Evolutionary conservation across 257 asterid species (phyloP), one percentile per base, ranked within the genome.

Genomic region (Ophiorrhiza pumila): DNA sequence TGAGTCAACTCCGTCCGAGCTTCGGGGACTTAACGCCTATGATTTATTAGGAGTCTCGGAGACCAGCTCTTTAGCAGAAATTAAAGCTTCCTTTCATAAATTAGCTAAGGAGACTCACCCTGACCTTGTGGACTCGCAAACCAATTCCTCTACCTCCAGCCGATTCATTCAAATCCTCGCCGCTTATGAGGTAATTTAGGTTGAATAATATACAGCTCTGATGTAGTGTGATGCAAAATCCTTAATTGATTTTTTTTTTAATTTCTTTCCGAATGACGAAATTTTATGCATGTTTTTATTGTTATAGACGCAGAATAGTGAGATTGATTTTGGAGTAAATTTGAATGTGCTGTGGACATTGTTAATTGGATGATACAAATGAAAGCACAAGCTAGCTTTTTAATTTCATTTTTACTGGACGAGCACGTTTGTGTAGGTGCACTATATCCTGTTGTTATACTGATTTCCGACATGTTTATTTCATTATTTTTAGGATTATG

Each of bases 41-140:
- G 96, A 88, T 22, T 77, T 94, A 42, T 84, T 91, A 14, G 93
- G 93, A 31, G 95, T 91, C n/a, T 80, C 97, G 0, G 81, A 80
- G 71, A 79, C 82, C 32, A 91, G 98, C 85, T 85, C 96, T 0
- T 82, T 80, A 35, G 83, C 86, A 18, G 95, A 91, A 78, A 91
- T 94, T 50, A 94, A 91, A 75, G 83, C 87, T 53, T 87, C 97
- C 6, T 94, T 90, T 50, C 91, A 87, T 29, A 88, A 85, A 74
- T 83, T 91, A 87, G 99, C 97, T 22, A 91, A 94, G 88, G 93
- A 86, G 79, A 94, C 96, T 68, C 98, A 94, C 67, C 98, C 96
- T 14, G 98, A 90, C 76, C 82, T 88, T n/a, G 88, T 84, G 60
- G 86, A 75, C 42, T 80, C 88, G 25, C 80, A 71, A 37, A 58